phyloP scores from a whole-genome alignment of 2,329 filamentous ascomycete species.

The Geosmithia flava region DNA sequence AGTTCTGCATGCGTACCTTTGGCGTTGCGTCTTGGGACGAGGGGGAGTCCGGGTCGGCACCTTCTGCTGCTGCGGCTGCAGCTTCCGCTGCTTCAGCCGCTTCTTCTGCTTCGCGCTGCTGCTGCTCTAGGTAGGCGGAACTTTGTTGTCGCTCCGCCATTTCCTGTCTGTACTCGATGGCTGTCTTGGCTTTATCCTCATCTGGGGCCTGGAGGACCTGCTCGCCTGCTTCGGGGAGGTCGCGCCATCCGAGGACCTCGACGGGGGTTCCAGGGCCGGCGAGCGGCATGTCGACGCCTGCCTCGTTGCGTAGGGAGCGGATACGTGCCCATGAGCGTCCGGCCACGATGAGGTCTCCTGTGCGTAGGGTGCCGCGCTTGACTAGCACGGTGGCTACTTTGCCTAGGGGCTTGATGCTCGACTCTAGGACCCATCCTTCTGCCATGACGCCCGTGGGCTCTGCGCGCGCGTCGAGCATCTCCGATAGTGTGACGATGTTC shows the following conservation, averaged over 20 bases:
- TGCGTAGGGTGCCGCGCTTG: conserved; percentile 70
- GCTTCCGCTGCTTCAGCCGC: conserved; percentile 26
- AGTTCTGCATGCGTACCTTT: conserved; percentile 50
- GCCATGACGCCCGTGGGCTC: conserved; percentile 56
- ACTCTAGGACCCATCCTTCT: conserved; percentile 92
- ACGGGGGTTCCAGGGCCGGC: conserved; percentile 82
- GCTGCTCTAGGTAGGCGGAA: conserved; percentile 69
- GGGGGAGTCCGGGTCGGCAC: conserved; percentile 20
- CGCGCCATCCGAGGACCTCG: conserved; percentile 89
- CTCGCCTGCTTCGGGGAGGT: conserved; percentile 70
- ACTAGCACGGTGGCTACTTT: conserved; percentile 83
- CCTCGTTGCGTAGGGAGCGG: conserved; percentile 75
- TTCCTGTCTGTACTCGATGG: conserved; percentile 65
- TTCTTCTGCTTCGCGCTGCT: conserved; percentile 51
- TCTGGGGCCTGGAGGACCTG: conserved; percentile 72
- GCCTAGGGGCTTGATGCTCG: conserved; percentile 72
- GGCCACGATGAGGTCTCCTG: conserved; percentile 75
- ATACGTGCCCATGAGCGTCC: conserved; percentile 81
- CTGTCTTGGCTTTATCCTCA: conserved; percentile 67
- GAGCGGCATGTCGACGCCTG: conserved; percentile 56
- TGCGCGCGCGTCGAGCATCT: conserved; percentile 82
- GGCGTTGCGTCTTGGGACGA: conserved; percentile 16
- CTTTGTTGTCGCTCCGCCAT: conserved; percentile 59
- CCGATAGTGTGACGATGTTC: conserved; percentile 71
- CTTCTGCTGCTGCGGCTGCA: conserved; percentile 19